A percentile compares a stretch with the other conserved stretches of the same genome.
phyloP scores from a whole-genome alignment of 169 alveolate species.

The Eimeria zaria region DNA sequence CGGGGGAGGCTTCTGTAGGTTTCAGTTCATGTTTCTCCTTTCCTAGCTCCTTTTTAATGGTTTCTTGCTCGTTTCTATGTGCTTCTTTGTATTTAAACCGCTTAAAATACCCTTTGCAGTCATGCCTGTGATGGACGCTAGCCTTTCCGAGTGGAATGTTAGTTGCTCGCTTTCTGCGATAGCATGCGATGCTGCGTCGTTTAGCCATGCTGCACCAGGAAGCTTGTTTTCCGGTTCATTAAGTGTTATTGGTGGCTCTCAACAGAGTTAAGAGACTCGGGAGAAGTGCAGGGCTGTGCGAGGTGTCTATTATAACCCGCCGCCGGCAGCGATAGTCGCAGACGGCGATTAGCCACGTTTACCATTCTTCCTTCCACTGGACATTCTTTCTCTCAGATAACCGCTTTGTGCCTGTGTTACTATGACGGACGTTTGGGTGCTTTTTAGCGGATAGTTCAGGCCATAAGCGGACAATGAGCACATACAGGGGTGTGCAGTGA shows the following conservation, averaged over 20 bases:
- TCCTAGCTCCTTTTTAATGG: not conserved
- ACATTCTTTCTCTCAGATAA: not conserved
- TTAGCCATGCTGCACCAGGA: not conserved
- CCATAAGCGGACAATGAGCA: not conserved
- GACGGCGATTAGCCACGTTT: not conserved
- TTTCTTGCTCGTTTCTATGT: not conserved
- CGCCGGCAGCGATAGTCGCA: not conserved
- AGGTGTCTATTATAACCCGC: not conserved
- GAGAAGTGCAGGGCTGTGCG: not conserved
- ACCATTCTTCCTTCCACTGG: not conserved
- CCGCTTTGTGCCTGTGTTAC: not conserved
- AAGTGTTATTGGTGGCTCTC: not conserved
- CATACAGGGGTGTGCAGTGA: not conserved
- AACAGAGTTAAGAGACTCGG: not conserved
- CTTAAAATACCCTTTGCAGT: not conserved
- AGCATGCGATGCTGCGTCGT: not conserved
- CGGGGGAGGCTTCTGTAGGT: conserved; percentile 76
- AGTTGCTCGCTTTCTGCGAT: not conserved
- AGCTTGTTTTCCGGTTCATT: not conserved
- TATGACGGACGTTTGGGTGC: not conserved
- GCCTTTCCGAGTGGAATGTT: not conserved
- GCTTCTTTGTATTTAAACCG: not conserved
- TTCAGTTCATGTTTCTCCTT: not conserved
- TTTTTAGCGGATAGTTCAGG: not conserved
- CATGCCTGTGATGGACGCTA: not conserved